Conservation (phyloP, 176 grass and related monocot genomes). For the Triticum urartu region DNA sequence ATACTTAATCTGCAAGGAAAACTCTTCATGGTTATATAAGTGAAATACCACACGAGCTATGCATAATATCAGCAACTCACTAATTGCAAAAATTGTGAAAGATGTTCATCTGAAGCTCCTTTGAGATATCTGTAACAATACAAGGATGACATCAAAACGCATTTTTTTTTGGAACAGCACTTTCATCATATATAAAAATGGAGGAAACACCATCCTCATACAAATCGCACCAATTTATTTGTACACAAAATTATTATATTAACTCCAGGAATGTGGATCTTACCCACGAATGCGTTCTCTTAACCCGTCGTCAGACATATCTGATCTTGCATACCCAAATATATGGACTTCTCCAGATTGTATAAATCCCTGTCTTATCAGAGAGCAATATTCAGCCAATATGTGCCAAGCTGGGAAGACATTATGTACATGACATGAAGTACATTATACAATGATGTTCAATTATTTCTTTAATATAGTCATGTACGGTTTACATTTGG, state of each 20-base stretch:
- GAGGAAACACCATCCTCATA: background rate
- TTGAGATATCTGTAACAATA: slow-evolving; percentile 66
- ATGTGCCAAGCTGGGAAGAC: slow-evolving; percentile 17
- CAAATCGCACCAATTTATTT: background rate
- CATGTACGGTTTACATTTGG: background rate
- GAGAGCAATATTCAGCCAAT: background rate
- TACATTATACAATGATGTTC: background rate
- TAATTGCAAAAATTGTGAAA: slow-evolving; percentile 76
- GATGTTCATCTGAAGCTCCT: slow-evolving; percentile 62
- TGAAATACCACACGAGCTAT: background rate
- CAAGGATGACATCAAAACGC: background rate
- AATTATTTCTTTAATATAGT: background rate
- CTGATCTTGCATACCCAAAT: slow-evolving; percentile 93
- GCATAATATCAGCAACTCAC: slow-evolving; percentile 43
- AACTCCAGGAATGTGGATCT: slow-evolving; percentile 22
- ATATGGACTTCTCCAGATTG: slow-evolving; percentile 72
- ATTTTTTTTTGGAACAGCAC: background rate
- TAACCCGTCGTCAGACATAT: slow-evolving; percentile 85
- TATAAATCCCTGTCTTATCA: slow-evolving; percentile 65
- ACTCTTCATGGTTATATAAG: slow-evolving; percentile 21
- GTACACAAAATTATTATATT: background rate
- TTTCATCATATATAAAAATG: background rate
- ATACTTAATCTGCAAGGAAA: slow-evolving; percentile 85
- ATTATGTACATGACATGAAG: background rate
- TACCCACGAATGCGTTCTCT: slow-evolving; percentile 81